Percentiles rank a stretch among this genome's conserved stretches.
Conservation (phyloP, 1,284 basidiomycete genomes). For the Ganoderma multipileum region DNA sequence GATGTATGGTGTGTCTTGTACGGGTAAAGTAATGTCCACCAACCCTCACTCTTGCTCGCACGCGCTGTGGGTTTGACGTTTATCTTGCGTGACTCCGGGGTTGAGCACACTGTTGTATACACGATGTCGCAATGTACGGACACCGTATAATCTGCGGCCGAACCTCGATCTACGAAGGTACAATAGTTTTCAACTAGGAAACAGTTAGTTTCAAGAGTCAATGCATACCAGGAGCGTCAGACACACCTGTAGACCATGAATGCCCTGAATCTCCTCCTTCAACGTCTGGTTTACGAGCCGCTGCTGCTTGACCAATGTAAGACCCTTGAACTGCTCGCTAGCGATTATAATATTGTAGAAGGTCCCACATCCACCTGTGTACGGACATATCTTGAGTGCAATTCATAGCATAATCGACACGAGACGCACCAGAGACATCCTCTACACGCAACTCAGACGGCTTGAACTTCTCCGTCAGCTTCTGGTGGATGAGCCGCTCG, state of each 20-base stretch:
- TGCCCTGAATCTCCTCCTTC: conserved; percentile 90
- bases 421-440: conserved; percentile 82
- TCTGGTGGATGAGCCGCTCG: conserved; percentile 74
- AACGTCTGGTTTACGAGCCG: conserved; percentile 88
- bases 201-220: not conserved
- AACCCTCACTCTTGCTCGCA: conserved; percentile 8
- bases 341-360: conserved; percentile 96
- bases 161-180: conserved; percentile 20
- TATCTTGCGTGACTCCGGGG: not conserved
- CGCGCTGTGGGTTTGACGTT: not conserved
- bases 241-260: conserved; percentile 92
- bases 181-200: conserved; percentile 27
- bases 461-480: conserved; percentile 76
- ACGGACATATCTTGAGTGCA: conserved; percentile 1
- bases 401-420: not conserved
- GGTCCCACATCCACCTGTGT: conserved; percentile 89
- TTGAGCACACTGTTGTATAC: not conserved
- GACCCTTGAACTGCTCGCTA: conserved; percentile 84
- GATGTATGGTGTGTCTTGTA: conserved; percentile 20
- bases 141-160: not conserved
- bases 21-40: conserved; percentile 17
- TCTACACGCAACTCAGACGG: conserved; percentile 84
- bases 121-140: conserved; percentile 8
- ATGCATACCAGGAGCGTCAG: not conserved
- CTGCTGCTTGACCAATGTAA: conserved; percentile 94